Base-by-base conservation (phyloP, 768 basidiomycete species). In the Coprinopsis strossmayeri region DNA sequence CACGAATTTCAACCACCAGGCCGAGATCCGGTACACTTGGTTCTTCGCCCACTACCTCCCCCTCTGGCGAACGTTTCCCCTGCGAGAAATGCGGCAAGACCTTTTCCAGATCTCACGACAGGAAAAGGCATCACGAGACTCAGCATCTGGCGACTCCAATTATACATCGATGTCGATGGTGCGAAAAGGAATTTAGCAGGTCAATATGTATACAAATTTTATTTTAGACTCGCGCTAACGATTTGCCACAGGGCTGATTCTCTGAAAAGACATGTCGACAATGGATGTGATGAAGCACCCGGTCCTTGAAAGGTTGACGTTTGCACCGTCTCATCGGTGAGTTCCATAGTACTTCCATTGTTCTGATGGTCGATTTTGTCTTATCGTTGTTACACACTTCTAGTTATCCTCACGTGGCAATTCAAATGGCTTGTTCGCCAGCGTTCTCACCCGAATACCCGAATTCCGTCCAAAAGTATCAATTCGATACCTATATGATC, bases 251-350 rank as follows among this genome's bases (percentile, higher is more conserved):
- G 72, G 53, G 69, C 70, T 42, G 85, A 87, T 67, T 90, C 88
- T 50, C 71, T 89, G 55, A 91, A 89, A 66, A 74, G 88, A 61
- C 88, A 91, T 65, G 57, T 84, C 46, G 87, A 90, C 70, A 87
- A 88, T 56, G 87, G 87, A 44, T 87, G 85, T 68, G 81, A 83
- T 61, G 79, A 81, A 61, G 71, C 71, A 74, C 52, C 63, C 60
- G 55, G 62, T 59, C 57, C 49, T 50, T 45, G 34, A 41, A 43
- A 50, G n/a, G 3, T 18, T 20, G 20, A 32, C 15, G 15, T 32
- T 25, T 27, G 42, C n/a, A 44, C 28, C 43, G 18, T 34, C 18
- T 26, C 34, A 26, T 50, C 41, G 42, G 50, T 51, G 50, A 39
- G 50, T 34, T 23, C 20, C 38, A 46, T 23, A 24, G n/a, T n/a